Evolutionary conservation across 257 asterid genomes (phyloP).

Genomic region (Gentiana macrophylla): DNA sequence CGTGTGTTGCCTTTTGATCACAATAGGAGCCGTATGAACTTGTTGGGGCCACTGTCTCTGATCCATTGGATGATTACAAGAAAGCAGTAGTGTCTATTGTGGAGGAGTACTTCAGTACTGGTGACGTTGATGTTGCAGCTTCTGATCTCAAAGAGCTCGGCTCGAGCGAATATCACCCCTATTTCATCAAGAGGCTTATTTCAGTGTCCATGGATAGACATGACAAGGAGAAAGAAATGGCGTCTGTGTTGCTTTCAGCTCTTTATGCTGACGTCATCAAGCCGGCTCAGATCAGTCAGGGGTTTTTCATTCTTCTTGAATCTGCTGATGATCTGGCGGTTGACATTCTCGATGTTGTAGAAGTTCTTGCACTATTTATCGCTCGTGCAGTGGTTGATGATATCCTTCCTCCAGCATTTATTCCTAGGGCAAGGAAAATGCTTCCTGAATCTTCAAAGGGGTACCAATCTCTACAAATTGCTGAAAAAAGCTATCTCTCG

Average conservation of each 20-base stretch:
- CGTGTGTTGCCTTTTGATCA: neutral
- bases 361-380: slow-evolving; percentile 68
- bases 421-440: slow-evolving; percentile 61
- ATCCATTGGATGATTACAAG: slow-evolving; percentile 72
- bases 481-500: slow-evolving; percentile 90
- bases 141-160: slow-evolving; percentile 88
- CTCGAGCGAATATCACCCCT: slow-evolving; percentile 78
- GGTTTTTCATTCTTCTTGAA: slow-evolving; percentile 75
- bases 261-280: slow-evolving; percentile 78
- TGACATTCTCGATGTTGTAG: slow-evolving; percentile 90
- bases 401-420: slow-evolving; percentile 89
- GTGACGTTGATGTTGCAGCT: slow-evolving; percentile 76
- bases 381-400: slow-evolving; percentile 98
- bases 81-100: slow-evolving; percentile 73
- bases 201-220: slow-evolving; percentile 96
- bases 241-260: slow-evolving; percentile 89
- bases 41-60: slow-evolving; percentile 51
- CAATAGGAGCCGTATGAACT: slow-evolving; percentile 91
- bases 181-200: slow-evolving; percentile 81
- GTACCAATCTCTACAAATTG: slow-evolving; percentile 58
- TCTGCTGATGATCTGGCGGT: slow-evolving; percentile 91
- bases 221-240: slow-evolving; percentile 97
- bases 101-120: slow-evolving; percentile 86
- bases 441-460: slow-evolving; percentile 76
- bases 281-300: slow-evolving; percentile 70